phyloP scores from a whole-genome alignment of 1,284 basidiomycete species.

The Xerocomus minutiporus region DNA sequence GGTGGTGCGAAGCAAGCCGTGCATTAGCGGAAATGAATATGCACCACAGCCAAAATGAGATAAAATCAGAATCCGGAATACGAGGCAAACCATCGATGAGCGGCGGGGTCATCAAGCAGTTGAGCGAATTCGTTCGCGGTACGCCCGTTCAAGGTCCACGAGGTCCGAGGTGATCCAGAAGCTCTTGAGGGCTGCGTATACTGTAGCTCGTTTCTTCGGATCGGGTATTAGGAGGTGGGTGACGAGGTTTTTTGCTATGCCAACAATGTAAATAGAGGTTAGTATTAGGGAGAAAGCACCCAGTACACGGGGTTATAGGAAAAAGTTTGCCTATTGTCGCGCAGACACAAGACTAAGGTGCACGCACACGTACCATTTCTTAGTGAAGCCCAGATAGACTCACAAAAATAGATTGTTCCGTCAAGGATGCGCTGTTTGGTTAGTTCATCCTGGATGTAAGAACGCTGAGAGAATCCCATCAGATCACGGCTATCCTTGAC shows the following conservation, averaged over 20 bases:
- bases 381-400: constrained; percentile 50
- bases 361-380: constrained; percentile 50
- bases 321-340: neutral
- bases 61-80: neutral
- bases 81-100: neutral
- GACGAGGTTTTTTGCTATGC: constrained; percentile 54
- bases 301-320: neutral
- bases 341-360: neutral
- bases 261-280: constrained; percentile 1
- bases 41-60: neutral
- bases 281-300: constrained; percentile 1
- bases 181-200: constrained; percentile 53
- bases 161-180: constrained; percentile 62
- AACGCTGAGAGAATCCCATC: constrained; percentile 41
- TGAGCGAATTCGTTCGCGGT: constrained; percentile 48
- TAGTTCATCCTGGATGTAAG: constrained; percentile 48
- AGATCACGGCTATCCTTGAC: constrained; percentile 28
- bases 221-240: constrained; percentile 54
- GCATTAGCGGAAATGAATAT: constrained; percentile 2
- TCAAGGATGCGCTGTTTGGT: constrained; percentile 67
- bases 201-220: constrained; percentile 53
- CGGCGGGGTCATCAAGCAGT: constrained; percentile 11
- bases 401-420: constrained; percentile 53
- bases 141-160: constrained; percentile 54
- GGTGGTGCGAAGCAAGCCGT: neutral